Conservation (phyloP, 1,139 yeast species). For the Yamadazyma aaseri region DNA sequence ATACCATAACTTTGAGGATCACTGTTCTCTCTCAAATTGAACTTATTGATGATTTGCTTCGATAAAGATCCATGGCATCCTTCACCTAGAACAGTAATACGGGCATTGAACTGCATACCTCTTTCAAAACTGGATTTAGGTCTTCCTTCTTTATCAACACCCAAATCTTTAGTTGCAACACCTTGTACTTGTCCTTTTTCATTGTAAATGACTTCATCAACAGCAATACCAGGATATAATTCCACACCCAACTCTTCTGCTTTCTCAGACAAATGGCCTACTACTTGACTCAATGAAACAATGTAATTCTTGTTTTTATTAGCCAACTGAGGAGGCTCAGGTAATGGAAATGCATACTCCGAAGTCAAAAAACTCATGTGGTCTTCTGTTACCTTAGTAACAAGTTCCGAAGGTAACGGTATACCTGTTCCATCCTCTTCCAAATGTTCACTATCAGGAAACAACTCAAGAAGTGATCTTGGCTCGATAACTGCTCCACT, state of each 20-base stretch:
- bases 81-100: conserved; percentile 85
- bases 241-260: conserved; percentile 96
- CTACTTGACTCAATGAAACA: conserved; percentile 79
- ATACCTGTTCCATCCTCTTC: conserved; percentile 54
- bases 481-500: conserved; percentile 97
- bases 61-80: conserved; percentile 96
- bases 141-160: conserved; percentile 67
- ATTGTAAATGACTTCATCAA: conserved; percentile 70
- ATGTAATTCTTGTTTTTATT: conserved; percentile 82
- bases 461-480: conserved; percentile 74
- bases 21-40: conserved; percentile 59
- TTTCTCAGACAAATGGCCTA: conserved; percentile 75
- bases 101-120: conserved; percentile 95
- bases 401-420: conserved; percentile 75
- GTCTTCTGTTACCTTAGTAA: conserved; percentile 68
- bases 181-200: conserved; percentile 70
- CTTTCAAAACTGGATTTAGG: conserved; percentile 84
- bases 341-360: conserved; percentile 62
- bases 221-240: conserved; percentile 87
- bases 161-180: conserved; percentile 92
- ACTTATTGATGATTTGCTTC: conserved; percentile 71
- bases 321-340: conserved; percentile 90
- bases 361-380: conserved; percentile 67
- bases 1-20: conserved; percentile 91
- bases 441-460: conserved; percentile 65